Evolutionary conservation across 306 rosid species (phyloP), one percentile per base, ranked within the genome.

Genomic region (Dryas octopetala): DNA sequence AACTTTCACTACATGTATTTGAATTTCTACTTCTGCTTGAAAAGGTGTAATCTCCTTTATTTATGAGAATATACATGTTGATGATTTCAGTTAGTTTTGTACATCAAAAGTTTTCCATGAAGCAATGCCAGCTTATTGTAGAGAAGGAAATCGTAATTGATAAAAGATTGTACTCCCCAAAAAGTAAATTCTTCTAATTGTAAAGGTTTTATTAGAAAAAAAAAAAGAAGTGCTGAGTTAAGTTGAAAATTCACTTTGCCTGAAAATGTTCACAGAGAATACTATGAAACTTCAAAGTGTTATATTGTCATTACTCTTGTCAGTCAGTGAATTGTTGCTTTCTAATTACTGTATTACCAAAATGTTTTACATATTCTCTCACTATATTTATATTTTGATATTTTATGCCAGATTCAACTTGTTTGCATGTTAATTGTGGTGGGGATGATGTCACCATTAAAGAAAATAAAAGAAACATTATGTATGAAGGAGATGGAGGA

Each of bases 381-480:
- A 14, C 53, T 64, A 14, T 46, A 11, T 32, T 4, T 70, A 52
- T 6, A 54, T 70, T 12, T 80, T 23, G 1, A 5, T 5, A 11
- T 9, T 26, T 59, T 28, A 10, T 83, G 76, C 65, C 89, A 94
- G 98, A 88, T 88, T 88, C 91, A 40, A 89, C 61, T 82, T 94
- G 97, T 83, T 78, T 84, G 77, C 84, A 78, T 75, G 79, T 88
- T 57, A 88, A 86, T 80, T 79, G 87, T 62, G 96, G 96, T 48
- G 92, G 89, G 57, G 71, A 77, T 43, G 80, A 81, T 17, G 45
- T 79, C 5, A 58, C 78, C 1, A 13, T 82, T 1, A 8, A 82
- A 70, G 82, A 73, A 73, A 61, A 73, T 16, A 52, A 52, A 48
- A 66, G 50, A 67, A 40, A 28, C 58, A 14, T 73, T 69, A 0